A percentile compares a stretch with the other conserved stretches of the same genome.
phyloP scores from a whole-genome alignment of 1,284 basidiomycete genomes.

The Cerioporus squamosus region DNA sequence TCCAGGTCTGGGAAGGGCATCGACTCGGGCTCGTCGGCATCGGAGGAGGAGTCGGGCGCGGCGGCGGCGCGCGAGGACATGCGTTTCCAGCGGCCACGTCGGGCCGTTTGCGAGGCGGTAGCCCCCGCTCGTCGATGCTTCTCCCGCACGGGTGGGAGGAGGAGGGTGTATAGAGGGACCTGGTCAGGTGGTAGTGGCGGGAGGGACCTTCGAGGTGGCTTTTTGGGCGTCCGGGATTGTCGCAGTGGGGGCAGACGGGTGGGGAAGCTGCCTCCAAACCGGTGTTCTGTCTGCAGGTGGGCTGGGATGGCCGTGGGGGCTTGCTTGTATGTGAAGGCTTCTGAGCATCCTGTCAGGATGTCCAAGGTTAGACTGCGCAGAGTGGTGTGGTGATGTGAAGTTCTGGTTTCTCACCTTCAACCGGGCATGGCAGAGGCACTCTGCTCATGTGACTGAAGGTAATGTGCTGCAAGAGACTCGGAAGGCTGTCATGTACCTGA shows the following conservation, averaged over 20 bases:
- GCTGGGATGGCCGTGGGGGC: slow-evolving; percentile 10
- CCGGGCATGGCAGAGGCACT: slow-evolving; percentile 25
- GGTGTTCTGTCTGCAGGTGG: slow-evolving; percentile 17
- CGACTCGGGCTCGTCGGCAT: slow-evolving; percentile 11
- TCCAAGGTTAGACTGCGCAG: neutral
- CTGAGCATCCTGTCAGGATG: slow-evolving; percentile 16
- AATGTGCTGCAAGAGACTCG: slow-evolving; percentile 26
- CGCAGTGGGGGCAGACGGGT: neutral
- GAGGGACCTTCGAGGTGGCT: neutral
- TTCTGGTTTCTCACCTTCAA: slow-evolving; percentile 25
- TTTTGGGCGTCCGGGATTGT: neutral
- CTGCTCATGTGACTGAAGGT: slow-evolving; percentile 26
- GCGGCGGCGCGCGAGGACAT: slow-evolving; percentile 8
- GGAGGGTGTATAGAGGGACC: slow-evolving; percentile 5
- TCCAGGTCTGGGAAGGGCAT: slow-evolving; percentile 16
- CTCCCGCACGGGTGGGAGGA: slow-evolving; percentile 7
- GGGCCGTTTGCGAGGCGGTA: slow-evolving; percentile 9
- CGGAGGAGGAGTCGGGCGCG: neutral
- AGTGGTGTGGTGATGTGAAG: neutral
- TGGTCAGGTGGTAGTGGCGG: slow-evolving; percentile 1
- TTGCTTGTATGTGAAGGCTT: slow-evolving; percentile 11
- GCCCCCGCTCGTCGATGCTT: neutral
- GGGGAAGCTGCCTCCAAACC: neutral
- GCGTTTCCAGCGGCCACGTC: slow-evolving; percentile 17
- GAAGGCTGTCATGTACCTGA: slow-evolving; percentile 17